Percentiles rank a stretch among this genome's conserved stretches.
These are phyloP conservation scores for Nicotiana benthamiana DNA, from an alignment of 257 asterid genomes.

Conservation along the genomic window DNA sequence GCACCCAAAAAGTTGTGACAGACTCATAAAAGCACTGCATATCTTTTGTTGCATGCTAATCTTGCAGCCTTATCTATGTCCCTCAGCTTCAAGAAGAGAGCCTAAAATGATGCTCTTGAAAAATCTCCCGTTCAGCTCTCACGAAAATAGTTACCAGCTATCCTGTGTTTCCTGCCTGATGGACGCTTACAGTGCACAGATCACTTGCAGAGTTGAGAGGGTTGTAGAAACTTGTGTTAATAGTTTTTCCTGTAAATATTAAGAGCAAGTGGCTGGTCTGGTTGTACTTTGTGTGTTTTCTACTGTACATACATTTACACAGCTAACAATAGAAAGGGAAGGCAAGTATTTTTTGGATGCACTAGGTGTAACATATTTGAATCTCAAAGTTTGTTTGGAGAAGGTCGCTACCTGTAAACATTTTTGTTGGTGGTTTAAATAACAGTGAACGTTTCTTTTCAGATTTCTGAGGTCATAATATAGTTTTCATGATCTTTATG, in stretches of 20 bases:
- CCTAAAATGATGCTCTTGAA: conserved; percentile 6
- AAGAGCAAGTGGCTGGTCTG: conserved; percentile 10
- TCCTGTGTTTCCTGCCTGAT: not conserved
- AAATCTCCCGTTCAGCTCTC: not conserved
- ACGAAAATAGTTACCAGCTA: not conserved
- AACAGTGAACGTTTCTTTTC: not conserved
- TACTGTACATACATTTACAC: conserved; percentile 31
- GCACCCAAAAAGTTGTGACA: conserved; percentile 32
- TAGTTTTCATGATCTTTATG: not conserved
- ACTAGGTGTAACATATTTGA: conserved; percentile 14
- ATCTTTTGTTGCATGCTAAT: conserved; percentile 45
- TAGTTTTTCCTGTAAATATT: conserved; percentile 8
- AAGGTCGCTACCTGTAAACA: conserved; percentile 1
- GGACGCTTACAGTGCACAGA: not conserved
- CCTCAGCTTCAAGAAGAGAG: conserved; percentile 38
- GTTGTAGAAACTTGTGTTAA: not conserved
- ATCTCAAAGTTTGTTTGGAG: conserved; percentile 8
- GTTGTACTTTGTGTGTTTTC: conserved; percentile 18
- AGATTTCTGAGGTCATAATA: not conserved
- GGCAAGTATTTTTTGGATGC: not conserved
- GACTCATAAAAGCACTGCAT: not conserved
- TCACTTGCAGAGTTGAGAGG: not conserved
- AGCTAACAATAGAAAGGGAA: conserved; percentile 10
- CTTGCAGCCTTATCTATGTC: conserved; percentile 49
- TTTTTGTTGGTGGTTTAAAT: conserved; percentile 11